Evolutionary conservation across 2,329 filamentous ascomycete genomes (phyloP).

Genomic region (Hypoxylon rubiginosum): DNA sequence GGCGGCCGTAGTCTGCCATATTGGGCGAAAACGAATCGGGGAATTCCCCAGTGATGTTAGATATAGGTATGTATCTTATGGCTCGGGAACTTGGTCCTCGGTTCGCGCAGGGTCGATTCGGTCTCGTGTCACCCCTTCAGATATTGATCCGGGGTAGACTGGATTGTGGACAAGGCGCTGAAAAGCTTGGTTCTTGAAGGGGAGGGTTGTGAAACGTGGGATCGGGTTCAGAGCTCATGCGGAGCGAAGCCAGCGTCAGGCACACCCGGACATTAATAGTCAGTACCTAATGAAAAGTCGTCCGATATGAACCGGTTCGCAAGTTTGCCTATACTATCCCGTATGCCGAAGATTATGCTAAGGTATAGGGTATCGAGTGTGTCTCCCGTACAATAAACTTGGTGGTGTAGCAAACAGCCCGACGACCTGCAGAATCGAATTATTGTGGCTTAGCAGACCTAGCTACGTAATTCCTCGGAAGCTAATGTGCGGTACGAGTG

Average conservation of each 20-base stretch:
- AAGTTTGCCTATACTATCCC: conserved; percentile 9
- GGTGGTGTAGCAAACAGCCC: conserved; percentile 16
- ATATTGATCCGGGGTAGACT: conserved; percentile 33
- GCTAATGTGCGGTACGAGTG: not conserved
- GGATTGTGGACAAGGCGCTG: conserved; percentile 26
- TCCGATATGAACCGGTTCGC: conserved; percentile 9
- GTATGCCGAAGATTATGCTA: conserved; percentile 11
- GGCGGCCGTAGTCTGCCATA: conserved; percentile 52
- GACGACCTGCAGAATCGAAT: conserved; percentile 18
- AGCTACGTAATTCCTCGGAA: conserved; percentile 40
- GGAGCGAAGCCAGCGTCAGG: conserved; percentile 18
- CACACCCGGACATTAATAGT: conserved; percentile 12
- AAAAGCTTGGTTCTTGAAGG: conserved; percentile 33
- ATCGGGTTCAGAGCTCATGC: conserved; percentile 38
- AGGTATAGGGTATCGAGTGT: not conserved
- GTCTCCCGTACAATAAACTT: not conserved
- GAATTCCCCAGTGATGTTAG: not conserved
- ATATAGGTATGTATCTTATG: conserved; percentile 8
- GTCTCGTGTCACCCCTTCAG: conserved; percentile 21
- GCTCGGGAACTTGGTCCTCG: conserved; percentile 6
- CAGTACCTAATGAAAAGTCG: conserved; percentile 10
- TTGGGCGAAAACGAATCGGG: conserved; percentile 21
- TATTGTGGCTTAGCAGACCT: conserved; percentile 38
- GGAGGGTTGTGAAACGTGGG: conserved; percentile 40
- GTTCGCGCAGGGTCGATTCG: conserved; percentile 27